A percentile compares a stretch with the other conserved stretches of the same genome.
phyloP scores from a whole-genome alignment of 495 filamentous ascomycete genomes.

The Neurospora cerealis region DNA sequence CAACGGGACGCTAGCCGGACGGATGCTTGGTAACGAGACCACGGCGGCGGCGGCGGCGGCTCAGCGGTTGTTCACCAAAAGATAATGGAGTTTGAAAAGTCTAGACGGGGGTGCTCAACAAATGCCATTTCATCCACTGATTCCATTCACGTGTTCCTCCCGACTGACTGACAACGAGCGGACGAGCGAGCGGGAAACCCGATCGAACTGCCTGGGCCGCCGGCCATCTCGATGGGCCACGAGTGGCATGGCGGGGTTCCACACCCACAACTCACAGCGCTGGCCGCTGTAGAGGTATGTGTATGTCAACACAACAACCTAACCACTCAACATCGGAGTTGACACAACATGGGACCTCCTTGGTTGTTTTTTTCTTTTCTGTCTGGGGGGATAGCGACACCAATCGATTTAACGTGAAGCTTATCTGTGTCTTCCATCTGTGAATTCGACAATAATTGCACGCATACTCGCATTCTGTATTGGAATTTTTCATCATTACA shows the following conservation, averaged over 20 bases:
- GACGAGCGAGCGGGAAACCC: not conserved
- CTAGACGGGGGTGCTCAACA: constrained; percentile 4
- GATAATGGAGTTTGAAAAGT: not conserved
- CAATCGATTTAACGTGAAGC: not conserved
- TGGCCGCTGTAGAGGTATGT: no score
- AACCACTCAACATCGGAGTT: not conserved
- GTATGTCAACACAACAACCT: not conserved
- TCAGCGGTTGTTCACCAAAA: not conserved
- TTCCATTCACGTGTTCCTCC: constrained; percentile 10
- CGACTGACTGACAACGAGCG: not conserved
- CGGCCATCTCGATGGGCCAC: not conserved
- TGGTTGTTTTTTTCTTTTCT: not conserved
- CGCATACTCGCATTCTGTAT: no score
- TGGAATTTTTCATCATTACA: no score
- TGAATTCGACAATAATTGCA: no score
- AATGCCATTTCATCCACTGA: constrained; percentile 3
- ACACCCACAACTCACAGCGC: not conserved
- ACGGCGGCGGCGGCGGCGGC: not conserved
- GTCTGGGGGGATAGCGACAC: not conserved
- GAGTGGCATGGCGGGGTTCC: not conserved
- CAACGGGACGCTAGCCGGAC: not conserved
- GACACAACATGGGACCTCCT: not conserved
- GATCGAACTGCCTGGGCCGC: not conserved
- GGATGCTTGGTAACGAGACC: not conserved
- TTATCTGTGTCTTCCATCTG: no score